Evolutionary conservation across 768 basidiomycete species (phyloP), one percentile per base, ranked within the genome.

Genomic region (Tylopilus plumbeoviolaceoides): DNA sequence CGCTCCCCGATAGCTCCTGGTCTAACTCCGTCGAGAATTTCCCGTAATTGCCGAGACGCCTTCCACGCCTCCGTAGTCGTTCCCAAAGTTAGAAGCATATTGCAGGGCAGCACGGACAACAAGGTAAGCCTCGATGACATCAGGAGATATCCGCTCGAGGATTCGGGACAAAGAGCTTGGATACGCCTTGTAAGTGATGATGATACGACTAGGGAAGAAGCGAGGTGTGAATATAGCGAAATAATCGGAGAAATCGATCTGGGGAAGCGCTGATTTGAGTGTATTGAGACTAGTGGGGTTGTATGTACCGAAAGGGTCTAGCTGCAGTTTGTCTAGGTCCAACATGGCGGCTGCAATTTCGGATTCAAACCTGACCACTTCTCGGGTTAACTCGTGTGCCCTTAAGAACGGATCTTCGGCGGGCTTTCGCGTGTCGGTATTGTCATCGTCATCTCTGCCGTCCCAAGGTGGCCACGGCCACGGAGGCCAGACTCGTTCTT

Each of bases 381-480:
- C 71, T 57, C 79, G 79, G 0, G 94, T 86, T 7, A 94, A 74
- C 44, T 80, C 77, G 20, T 74, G 78, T 8, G 85, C 82, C 51
- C 76, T 75, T 50, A 80, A 50, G 51, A 70, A 71, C 1, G 68
- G 68, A 54, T 71, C 68, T 0, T 61, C 53, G 12, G 62, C 50
- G 2, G 57, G 66, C 50, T 76, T 77, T 38, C 65, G 58, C 35
- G 61, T 67, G 27, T 78, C 74, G 17, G 71, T 68, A 33, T 71
- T 70, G 7, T 73, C 73, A 25, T 73, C 75, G n/a, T 77, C 82
- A 17, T 77, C 82, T 28, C 83, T 83, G 23, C 71, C 83, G 40
- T 78, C 85, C 88, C 89, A 93, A 6, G 92, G 91, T 63, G 89
- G 87, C 87, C 87, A 87, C 15, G 87, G 85, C 86, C 87, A 85